Percentiles rank a stretch among this genome's conserved stretches.
Conservation (phyloP, 2,329 filamentous ascomycete genomes). For the Sphaceloma murrayae region DNA sequence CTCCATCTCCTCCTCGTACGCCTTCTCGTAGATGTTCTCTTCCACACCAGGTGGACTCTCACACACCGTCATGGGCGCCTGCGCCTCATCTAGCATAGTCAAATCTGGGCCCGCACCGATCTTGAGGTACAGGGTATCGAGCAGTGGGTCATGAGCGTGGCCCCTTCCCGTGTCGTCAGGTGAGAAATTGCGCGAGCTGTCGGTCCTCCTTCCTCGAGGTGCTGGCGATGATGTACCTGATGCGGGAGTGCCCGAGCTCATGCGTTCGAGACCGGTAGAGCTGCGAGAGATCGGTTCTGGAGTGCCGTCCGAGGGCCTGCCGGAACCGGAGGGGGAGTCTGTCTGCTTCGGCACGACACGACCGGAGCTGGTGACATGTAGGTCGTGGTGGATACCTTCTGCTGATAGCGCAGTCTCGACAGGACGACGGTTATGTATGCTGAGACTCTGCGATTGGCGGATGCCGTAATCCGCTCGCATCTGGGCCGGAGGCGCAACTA, state of each 20-base stretch:
- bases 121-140: conserved; percentile 60
- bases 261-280: conserved; percentile 1
- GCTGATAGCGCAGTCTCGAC: conserved; percentile 43
- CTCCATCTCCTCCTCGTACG: conserved; percentile 73
- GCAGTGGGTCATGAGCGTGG: conserved; percentile 54
- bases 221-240: conserved; percentile 6
- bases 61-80: conserved; percentile 44
- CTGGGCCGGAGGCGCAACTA: conserved; percentile 48
- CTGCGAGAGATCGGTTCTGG: conserved; percentile 1
- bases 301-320: neutral
- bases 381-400: conserved; percentile 45
- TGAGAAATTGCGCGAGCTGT: conserved; percentile 12
- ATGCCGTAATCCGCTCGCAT: conserved; percentile 33
- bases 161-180: conserved; percentile 40
- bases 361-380: conserved; percentile 25
- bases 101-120: conserved; percentile 56
- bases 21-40: conserved; percentile 78
- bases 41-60: conserved; percentile 80
- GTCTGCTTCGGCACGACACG: conserved; percentile 1
- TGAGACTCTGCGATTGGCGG: conserved; percentile 41
- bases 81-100: conserved; percentile 29
- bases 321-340: neutral
- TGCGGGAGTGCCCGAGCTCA: neutral
- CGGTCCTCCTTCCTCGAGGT: conserved; percentile 1
- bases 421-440: conserved; percentile 42